phyloP scores from a whole-genome alignment of 805 yeast species.

The Candida multigemmis region DNA sequence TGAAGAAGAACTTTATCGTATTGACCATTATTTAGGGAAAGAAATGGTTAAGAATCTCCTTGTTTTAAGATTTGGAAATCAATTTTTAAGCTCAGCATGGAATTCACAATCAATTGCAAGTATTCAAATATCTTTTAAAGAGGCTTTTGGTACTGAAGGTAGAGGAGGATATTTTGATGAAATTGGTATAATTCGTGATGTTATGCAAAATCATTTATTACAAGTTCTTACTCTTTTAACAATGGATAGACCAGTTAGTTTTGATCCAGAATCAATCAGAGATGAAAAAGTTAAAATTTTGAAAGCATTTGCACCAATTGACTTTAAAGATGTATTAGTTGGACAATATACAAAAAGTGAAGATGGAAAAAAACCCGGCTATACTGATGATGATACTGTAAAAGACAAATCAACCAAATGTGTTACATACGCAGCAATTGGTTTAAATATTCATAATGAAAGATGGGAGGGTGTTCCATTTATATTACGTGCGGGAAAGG shows the following conservation, averaged over 20 bases:
- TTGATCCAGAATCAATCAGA: conserved; percentile 86
- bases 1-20: conserved; percentile 89
- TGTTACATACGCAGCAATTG: conserved; percentile 86
- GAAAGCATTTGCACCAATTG: conserved; percentile 67
- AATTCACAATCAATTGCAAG: conserved; percentile 67
- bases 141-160: conserved; percentile 98
- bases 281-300: conserved; percentile 94
- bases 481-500: conserved; percentile 94
- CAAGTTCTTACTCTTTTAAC: conserved; percentile 88
- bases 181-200: conserved; percentile 94
- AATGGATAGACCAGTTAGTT: conserved; percentile 93
- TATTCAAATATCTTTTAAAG: conserved; percentile 89
- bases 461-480: conserved; percentile 99
- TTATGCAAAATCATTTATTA: conserved; percentile 93
- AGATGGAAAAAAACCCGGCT: conserved; percentile 87
- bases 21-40: conserved; percentile 96
- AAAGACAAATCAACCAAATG: conserved; percentile 72
- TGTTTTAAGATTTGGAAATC: conserved; percentile 86
- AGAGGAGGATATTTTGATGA: conserved; percentile 96
- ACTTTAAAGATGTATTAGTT: conserved; percentile 55
- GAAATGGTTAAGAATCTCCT: conserved; percentile 94
- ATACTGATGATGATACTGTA: conserved; percentile 88
- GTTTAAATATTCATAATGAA: conserved; percentile 75
- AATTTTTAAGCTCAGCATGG: conserved; percentile 84
- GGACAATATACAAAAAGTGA: conserved; percentile 84